A percentile compares a stretch with the other conserved stretches of the same genome.
These are phyloP conservation scores for Nakazawaea anatomiae DNA, from an alignment of 805 yeast species.

Conservation along the genomic window DNA sequence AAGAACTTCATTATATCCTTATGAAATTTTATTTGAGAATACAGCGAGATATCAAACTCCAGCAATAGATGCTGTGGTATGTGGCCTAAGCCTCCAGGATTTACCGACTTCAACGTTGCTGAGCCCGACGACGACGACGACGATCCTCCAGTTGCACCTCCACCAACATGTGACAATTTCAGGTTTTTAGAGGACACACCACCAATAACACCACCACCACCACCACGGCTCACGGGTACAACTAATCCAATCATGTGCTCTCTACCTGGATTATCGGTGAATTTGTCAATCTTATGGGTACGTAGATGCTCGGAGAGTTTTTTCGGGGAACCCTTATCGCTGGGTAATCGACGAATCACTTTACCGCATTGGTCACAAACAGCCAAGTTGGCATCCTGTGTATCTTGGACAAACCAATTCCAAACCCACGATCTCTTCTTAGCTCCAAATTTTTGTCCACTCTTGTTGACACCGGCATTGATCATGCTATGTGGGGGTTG, in stretches of 20 bases:
- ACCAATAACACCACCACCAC: background rate
- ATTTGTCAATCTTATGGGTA: slow-evolving; percentile 42
- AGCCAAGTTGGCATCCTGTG: slow-evolving; percentile 40
- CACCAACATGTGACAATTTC: background rate
- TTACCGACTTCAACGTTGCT: slow-evolving; percentile 4
- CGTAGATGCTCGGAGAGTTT: slow-evolving; percentile 51
- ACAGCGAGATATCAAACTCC: slow-evolving; percentile 34
- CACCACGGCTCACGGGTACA: slow-evolving; percentile 15
- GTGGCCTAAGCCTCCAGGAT: slow-evolving; percentile 10
- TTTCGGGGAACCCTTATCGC: slow-evolving; percentile 57
- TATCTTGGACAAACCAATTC: slow-evolving; percentile 54
- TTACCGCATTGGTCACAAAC: slow-evolving; percentile 51
- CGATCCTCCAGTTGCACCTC: background rate
- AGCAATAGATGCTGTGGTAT: slow-evolving; percentile 10
- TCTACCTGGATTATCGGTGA: slow-evolving; percentile 34
- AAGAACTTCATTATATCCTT: slow-evolving; percentile 44
- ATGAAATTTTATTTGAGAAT: slow-evolving; percentile 41
- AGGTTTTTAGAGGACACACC: too few species aligned
- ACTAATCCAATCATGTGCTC: slow-evolving; percentile 28
- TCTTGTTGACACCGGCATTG: slow-evolving; percentile 30
- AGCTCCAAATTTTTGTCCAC: slow-evolving; percentile 55
- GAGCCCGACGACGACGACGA: background rate
- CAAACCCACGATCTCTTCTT: slow-evolving; percentile 60
- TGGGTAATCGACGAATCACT: slow-evolving; percentile 37
- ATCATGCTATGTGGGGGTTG: background rate